phyloP scores from a whole-genome alignment of 257 asterid species.

The Hygrophila difformis region DNA sequence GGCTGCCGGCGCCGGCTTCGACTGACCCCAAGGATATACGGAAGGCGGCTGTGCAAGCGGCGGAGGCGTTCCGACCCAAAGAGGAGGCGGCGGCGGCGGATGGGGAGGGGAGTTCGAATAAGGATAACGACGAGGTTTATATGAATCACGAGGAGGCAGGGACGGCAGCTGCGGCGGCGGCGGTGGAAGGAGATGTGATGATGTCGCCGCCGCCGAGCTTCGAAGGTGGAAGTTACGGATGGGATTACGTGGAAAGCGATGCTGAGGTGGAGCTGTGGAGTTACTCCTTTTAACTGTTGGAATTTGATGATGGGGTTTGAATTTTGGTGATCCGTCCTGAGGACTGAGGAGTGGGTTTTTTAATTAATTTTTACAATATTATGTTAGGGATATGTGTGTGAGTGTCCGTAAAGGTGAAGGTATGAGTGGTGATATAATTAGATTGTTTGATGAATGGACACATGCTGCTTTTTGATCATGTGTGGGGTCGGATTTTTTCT shows the following conservation, averaged over 20 bases:
- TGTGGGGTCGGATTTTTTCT: too few relatives aligned
- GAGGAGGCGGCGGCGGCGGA: slow-evolving; percentile 1
- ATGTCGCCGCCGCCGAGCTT: slow-evolving; percentile 39
- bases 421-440: too few relatives aligned
- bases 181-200: slow-evolving; percentile 23
- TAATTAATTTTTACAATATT: too few relatives aligned
- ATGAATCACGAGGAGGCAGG: neutral
- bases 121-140: neutral
- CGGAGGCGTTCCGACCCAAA: slow-evolving; percentile 32
- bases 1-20: slow-evolving; percentile 34
- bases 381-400: too few relatives aligned
- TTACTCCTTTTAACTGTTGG: too few relatives aligned
- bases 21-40: slow-evolving; percentile 37
- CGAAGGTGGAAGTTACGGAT: slow-evolving; percentile 12
- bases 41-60: slow-evolving; percentile 39
- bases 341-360: too few relatives aligned
- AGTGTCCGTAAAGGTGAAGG: too few relatives aligned
- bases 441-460: too few relatives aligned
- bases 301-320: neutral
- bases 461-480: too few relatives aligned
- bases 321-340: too few relatives aligned
- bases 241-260: slow-evolving; percentile 24
- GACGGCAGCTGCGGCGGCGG: too few relatives aligned
- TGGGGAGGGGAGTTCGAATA: neutral
- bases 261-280: slow-evolving; percentile 37